These are phyloP conservation scores for Pseudopyricularia javanii DNA, from an alignment of 2,329 filamentous ascomycete species.

Conservation along the genomic window DNA sequence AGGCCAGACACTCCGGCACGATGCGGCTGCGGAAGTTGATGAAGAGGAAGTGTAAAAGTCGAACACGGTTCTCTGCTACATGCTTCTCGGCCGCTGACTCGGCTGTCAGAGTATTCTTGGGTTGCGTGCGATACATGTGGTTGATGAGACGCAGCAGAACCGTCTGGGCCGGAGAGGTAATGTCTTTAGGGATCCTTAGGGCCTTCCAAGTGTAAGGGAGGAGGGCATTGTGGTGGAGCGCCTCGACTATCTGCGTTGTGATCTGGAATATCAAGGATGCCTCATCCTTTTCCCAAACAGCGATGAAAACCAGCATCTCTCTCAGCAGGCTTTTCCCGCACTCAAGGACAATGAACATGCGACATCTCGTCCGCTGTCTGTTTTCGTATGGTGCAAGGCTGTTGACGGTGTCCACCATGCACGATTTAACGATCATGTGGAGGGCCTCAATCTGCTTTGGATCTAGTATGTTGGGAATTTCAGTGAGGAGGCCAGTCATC, in stretches of 20 bases:
- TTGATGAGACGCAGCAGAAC: conserved; percentile 85
- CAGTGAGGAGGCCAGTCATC: conserved; percentile 73
- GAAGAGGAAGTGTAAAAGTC: conserved; percentile 76
- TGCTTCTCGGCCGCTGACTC: conserved; percentile 27
- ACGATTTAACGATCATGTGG: conserved; percentile 95
- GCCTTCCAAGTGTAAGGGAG: conserved; percentile 89
- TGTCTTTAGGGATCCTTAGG: conserved; percentile 85
- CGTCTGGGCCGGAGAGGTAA: conserved; percentile 89
- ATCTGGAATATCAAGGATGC: conserved; percentile 93
- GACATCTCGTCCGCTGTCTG: conserved; percentile 80
- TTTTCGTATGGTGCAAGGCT: conserved; percentile 60
- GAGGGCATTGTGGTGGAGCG: conserved; percentile 77
- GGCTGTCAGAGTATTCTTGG: conserved; percentile 20
- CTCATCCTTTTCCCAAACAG: conserved; percentile 91
- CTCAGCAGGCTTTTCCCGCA: conserved; percentile 81
- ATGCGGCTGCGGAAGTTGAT: conserved; percentile 86
- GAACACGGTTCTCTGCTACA: conserved; percentile 39
- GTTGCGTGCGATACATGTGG: conserved; percentile 60
- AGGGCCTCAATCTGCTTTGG: conserved; percentile 92
- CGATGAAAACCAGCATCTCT: conserved; percentile 90
- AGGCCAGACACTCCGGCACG: conserved; percentile 85
- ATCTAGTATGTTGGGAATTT: conserved; percentile 87
- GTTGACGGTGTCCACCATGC: conserved; percentile 73
- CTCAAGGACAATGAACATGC: conserved; percentile 79
- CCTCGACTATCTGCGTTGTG: conserved; percentile 90